Evolutionary conservation across 495 filamentous ascomycete species (phyloP).

Genomic region (Penicillium bovifimosum): DNA sequence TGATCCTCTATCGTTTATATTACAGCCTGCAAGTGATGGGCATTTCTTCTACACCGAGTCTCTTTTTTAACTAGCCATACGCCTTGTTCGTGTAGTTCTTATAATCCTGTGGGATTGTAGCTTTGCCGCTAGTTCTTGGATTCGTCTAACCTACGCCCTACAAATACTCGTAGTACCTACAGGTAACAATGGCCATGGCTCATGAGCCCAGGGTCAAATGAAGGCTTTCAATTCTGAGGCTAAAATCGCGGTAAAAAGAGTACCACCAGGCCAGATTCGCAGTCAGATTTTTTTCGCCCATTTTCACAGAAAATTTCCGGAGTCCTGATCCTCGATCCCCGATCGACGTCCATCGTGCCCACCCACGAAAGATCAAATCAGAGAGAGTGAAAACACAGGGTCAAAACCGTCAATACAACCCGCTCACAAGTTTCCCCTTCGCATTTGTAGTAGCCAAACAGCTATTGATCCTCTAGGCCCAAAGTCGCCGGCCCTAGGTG

Average conservation of each 20-base stretch:
- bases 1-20: constrained; percentile 6
- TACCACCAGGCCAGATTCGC: neutral
- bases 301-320: neutral
- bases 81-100: neutral
- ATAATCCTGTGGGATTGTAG: no score
- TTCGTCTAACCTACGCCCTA: no score
- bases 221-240: neutral
- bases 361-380: neutral
- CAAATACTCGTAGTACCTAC: neutral
- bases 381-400: neutral
- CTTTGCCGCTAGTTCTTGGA: no score
- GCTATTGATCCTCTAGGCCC: neutral
- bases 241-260: neutral
- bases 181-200: neutral
- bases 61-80: neutral
- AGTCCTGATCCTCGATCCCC: no score
- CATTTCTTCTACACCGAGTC: neutral
- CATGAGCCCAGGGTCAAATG: neutral
- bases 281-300: neutral
- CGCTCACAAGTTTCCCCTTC: neutral
- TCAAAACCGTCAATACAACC: neutral
- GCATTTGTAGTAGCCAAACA: neutral
- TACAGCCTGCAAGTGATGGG: constrained; percentile 5
- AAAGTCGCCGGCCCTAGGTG: neutral
- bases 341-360: neutral